A percentile compares a stretch with the other conserved stretches of the same genome.
Conservation (phyloP, 2,329 filamentous ascomycete species). For the Amesomyces nigricolor region DNA sequence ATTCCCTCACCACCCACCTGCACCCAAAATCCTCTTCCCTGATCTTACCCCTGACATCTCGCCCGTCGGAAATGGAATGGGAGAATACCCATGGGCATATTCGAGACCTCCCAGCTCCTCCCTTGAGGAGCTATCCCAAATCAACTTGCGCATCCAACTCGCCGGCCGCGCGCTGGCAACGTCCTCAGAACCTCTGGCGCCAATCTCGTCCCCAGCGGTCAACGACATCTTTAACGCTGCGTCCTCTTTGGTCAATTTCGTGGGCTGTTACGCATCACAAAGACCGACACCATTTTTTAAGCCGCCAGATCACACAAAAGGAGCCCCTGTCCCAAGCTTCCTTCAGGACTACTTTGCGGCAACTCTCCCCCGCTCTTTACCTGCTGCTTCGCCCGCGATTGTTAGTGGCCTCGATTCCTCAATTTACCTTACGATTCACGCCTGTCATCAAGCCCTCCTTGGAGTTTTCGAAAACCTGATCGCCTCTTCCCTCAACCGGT, state of each 20-base stretch:
- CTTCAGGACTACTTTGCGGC: neutral
- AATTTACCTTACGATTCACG: conserved; percentile 5
- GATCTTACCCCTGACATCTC: neutral
- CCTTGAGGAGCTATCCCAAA: conserved; percentile 9
- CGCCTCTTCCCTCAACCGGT: neutral
- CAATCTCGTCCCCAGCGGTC: conserved; percentile 12
- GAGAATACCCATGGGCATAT: conserved; percentile 3
- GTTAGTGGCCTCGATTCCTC: conserved; percentile 12
- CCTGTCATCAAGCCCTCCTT: conserved; percentile 16
- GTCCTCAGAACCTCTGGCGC: neutral
- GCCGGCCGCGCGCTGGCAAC: conserved; percentile 5
- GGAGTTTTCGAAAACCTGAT: conserved; percentile 17
- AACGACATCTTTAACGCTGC: conserved; percentile 16
- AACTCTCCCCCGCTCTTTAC: neutral
- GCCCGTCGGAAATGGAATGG: neutral
- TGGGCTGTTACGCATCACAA: conserved; percentile 6
- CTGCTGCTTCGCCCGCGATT: neutral
- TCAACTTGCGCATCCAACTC: conserved; percentile 17
- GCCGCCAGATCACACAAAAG: neutral
- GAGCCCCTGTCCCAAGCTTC: neutral
- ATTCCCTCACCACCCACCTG: neutral
- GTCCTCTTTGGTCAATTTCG: conserved; percentile 15
- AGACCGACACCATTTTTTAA: neutral
- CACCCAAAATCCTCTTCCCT: neutral
- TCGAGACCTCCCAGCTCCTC: neutral